Evolutionary conservation across 2,329 filamentous ascomycete genomes (phyloP).

Genomic region (Aspergillus glaucus): DNA sequence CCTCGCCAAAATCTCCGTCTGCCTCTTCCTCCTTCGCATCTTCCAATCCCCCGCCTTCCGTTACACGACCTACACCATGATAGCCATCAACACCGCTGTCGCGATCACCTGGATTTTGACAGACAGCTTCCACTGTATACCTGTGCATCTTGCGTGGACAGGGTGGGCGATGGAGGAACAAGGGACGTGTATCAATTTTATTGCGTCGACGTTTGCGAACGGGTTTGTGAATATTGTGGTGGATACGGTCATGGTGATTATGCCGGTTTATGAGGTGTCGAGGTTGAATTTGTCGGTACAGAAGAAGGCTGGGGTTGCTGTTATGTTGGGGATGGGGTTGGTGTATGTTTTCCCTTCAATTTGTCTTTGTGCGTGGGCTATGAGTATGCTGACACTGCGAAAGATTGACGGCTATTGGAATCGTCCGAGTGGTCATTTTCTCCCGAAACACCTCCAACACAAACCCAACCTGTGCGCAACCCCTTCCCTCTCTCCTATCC

Average conservation of each 20-base stretch:
- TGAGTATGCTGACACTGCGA: too few relatives aligned
- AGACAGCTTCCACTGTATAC: slow-evolving; percentile 14
- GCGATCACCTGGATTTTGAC: slow-evolving; percentile 13
- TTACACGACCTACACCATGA: slow-evolving; percentile 12
- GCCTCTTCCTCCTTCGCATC: slow-evolving; percentile 18
- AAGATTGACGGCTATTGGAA: background rate
- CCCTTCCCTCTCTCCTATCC: background rate
- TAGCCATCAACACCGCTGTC: slow-evolving; percentile 16
- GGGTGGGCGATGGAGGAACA: slow-evolving; percentile 10
- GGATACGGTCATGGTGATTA: slow-evolving; percentile 13
- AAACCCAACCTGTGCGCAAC: slow-evolving; percentile 8
- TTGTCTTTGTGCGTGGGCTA: background rate
- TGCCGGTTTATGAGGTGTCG: slow-evolving; percentile 16
- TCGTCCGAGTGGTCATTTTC: slow-evolving; percentile 20
- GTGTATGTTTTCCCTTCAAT: slow-evolving; percentile 5
- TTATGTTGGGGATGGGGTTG: slow-evolving; percentile 15
- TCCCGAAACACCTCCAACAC: slow-evolving; percentile 17
- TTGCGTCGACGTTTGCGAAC: slow-evolving; percentile 10
- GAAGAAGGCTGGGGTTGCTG: slow-evolving; percentile 12
- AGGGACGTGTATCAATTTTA: slow-evolving; percentile 15
- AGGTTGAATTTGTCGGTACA: slow-evolving; percentile 13
- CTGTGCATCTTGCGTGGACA: slow-evolving; percentile 15
- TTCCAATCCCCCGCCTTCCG: slow-evolving; percentile 14
- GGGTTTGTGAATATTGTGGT: slow-evolving; percentile 16
- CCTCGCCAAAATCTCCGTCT: slow-evolving; percentile 19